Percentiles rank a stretch among this genome's conserved stretches.
Evolutionary conservation across 2,329 filamentous ascomycete species (phyloP).

Genomic region (Penicillium sp.): DNA sequence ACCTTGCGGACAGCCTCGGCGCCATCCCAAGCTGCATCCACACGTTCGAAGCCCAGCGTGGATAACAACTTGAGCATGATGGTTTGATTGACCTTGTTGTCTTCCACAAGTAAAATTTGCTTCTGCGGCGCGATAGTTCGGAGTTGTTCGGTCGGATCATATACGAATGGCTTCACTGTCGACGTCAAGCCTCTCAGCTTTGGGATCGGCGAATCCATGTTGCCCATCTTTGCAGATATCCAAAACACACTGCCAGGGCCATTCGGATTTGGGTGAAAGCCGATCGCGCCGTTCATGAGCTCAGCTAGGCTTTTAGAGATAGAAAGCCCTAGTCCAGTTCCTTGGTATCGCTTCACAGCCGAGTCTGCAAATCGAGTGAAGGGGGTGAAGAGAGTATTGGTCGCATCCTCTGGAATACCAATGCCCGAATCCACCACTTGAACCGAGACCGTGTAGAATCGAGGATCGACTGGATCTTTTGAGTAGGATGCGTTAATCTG

Average conservation of each 20-base stretch:
- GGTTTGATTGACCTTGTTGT: constrained; percentile 46
- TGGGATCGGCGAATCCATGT: constrained; percentile 33
- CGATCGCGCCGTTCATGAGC: constrained; percentile 57
- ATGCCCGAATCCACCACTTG: constrained; percentile 58
- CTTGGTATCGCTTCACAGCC: constrained; percentile 55
- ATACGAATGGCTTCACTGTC: constrained; percentile 1
- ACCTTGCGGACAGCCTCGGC: constrained; percentile 46
- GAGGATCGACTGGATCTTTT: constrained; percentile 40
- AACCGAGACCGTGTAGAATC: constrained; percentile 50
- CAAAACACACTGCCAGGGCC: constrained; percentile 54
- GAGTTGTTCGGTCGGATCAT: constrained; percentile 31
- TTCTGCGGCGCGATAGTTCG: constrained; percentile 41
- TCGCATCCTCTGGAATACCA: constrained; percentile 49
- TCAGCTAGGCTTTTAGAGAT: constrained; percentile 59
- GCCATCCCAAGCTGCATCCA: constrained; percentile 47
- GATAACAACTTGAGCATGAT: constrained; percentile 41
- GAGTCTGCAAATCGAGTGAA: constrained; percentile 58
- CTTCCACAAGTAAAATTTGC: constrained; percentile 43
- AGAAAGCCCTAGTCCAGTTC: constrained; percentile 58
- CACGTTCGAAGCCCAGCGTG: constrained; percentile 42
- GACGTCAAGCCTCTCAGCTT: constrained; percentile 24
- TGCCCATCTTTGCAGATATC: constrained; percentile 49
- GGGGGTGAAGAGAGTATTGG: constrained; percentile 54
- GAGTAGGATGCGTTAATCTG: constrained; percentile 45
- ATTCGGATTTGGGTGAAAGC: constrained; percentile 47